These are phyloP conservation scores for Pythium oligandrum DNA, from an alignment of 352 stramenopile species.

Conservation along the genomic window DNA sequence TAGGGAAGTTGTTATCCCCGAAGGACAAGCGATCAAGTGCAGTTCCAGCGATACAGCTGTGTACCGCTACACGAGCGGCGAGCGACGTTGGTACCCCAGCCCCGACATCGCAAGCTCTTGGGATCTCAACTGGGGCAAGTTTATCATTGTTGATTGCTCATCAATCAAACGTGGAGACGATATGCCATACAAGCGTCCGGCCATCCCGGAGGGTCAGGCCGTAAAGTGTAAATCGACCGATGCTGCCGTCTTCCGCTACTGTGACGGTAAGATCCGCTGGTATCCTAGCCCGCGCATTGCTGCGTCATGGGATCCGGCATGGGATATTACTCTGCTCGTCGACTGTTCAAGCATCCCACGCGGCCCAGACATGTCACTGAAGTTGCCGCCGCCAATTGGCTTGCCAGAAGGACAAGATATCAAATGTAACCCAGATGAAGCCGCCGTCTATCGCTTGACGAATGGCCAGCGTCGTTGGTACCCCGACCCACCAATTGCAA, in stretches of 20 bases:
- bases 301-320: slow-evolving; percentile 8
- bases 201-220: slow-evolving; percentile 6
- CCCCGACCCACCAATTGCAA: slow-evolving; percentile 1
- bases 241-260: slow-evolving; percentile 6
- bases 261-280: slow-evolving; percentile 4
- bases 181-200: not conserved
- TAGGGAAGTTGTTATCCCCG: too few relatives aligned
- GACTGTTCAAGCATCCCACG: slow-evolving; percentile 16
- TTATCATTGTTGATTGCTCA: not conserved
- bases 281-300: slow-evolving; percentile 7
- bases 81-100: too few relatives aligned
- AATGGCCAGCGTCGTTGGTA: slow-evolving; percentile 2
- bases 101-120: too few relatives aligned
- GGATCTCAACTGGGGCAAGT: too few relatives aligned
- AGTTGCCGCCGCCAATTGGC: not conserved
- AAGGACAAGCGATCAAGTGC: too few relatives aligned
- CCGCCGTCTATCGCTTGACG: not conserved
- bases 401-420: slow-evolving; percentile 10
- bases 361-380: too few relatives aligned
- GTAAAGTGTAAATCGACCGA: slow-evolving; percentile 4
- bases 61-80: too few relatives aligned
- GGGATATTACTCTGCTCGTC: slow-evolving; percentile 4
- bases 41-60: too few relatives aligned
- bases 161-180: not conserved
- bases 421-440: not conserved